phyloP scores from a whole-genome alignment of 2,329 filamentous ascomycete genomes.

The Aspergillus neoniger region DNA sequence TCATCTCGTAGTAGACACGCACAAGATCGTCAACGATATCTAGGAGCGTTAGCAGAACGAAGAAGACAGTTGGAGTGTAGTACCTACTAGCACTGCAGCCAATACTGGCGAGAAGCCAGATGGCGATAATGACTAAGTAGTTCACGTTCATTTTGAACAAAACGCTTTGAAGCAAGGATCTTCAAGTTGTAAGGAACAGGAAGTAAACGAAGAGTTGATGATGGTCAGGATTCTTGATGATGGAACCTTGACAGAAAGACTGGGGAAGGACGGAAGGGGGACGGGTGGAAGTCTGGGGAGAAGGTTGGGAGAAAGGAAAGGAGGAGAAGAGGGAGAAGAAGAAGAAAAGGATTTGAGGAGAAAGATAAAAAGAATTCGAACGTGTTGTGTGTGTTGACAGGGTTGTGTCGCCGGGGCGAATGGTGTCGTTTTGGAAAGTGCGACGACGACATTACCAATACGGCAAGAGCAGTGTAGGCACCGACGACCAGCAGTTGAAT shows the following conservation, averaged over 20 bases:
- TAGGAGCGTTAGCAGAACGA: not conserved
- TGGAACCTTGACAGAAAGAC: not conserved
- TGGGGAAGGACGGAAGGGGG: not conserved
- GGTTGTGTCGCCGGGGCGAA: not conserved
- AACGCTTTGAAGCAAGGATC: slow-evolving; percentile 2
- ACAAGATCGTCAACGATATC: not conserved
- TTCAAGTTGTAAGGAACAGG: slow-evolving; percentile 4
- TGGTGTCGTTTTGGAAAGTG: slow-evolving; percentile 11
- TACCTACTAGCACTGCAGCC: slow-evolving; percentile 25
- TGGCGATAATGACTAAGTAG: slow-evolving; percentile 22
- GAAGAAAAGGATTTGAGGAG: not conserved
- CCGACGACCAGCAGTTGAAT: not conserved
- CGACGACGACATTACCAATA: not conserved
- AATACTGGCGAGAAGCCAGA: slow-evolving; percentile 24
- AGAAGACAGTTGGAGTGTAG: not conserved
- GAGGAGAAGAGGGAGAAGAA: too few relatives aligned
- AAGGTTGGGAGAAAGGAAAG: too few relatives aligned
- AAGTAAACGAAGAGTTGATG: not conserved
- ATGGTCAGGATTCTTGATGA: not conserved
- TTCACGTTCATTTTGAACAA: slow-evolving; percentile 18
- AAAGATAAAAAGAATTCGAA: slow-evolving; percentile 3
- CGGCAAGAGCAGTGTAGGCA: not conserved
- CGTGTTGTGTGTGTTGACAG: not conserved
- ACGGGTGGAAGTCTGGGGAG: not conserved
- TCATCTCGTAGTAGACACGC: slow-evolving; percentile 1